phyloP scores from a whole-genome alignment of 352 stramenopile genomes.

The Phytophthora vignae region DNA sequence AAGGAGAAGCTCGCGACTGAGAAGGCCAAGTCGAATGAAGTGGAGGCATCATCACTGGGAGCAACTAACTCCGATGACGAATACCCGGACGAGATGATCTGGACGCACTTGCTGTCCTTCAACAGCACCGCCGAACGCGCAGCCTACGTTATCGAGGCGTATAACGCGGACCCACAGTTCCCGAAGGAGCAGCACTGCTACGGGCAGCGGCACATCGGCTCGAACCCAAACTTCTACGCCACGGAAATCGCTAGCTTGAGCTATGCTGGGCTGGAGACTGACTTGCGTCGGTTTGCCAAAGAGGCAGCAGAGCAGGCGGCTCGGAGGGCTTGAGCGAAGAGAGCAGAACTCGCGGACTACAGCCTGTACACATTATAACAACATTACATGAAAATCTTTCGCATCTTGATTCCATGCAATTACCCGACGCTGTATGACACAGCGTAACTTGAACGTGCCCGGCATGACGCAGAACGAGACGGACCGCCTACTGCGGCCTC shows the following conservation, averaged over 20 bases:
- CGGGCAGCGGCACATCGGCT: conserved; percentile 40
- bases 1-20: conserved; percentile 20
- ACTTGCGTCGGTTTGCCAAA: conserved; percentile 35
- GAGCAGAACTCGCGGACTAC: too few species aligned
- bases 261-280: conserved; percentile 38
- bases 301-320: conserved; percentile 26
- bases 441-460: conserved; percentile 16
- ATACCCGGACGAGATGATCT: conserved; percentile 56
- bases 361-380: background rate
- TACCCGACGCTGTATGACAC: conserved; percentile 1
- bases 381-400: too few species aligned
- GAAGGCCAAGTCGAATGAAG: conserved; percentile 13
- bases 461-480: conserved; percentile 23
- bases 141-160: conserved; percentile 63
- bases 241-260: conserved; percentile 31
- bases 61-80: conserved; percentile 17
- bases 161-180: conserved; percentile 43
- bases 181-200: conserved; percentile 65
- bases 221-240: conserved; percentile 45
- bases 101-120: conserved; percentile 75
- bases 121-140: conserved; percentile 39
- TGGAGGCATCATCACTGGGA: conserved; percentile 5
- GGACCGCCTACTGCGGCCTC: conserved; percentile 15
- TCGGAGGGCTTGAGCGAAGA: background rate
- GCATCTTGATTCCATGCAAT: background rate